Conservation (phyloP, 257 asterid species). For the Przewalskia tangutica region DNA sequence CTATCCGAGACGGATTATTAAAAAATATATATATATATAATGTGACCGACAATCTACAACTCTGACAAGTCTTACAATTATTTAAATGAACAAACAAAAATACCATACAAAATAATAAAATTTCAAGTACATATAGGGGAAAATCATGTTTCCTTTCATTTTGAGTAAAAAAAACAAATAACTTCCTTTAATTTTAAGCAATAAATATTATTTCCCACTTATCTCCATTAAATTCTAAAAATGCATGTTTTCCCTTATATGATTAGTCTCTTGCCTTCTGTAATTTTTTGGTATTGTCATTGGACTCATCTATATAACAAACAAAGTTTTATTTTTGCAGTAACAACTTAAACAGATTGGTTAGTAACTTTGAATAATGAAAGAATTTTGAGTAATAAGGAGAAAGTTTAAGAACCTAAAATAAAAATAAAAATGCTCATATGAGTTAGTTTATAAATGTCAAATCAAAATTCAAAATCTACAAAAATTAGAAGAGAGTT, state of each 20-base stretch:
- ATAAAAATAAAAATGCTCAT: neutral
- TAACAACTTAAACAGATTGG: too few species aligned
- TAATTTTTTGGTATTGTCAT: neutral
- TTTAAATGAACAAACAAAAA: neutral
- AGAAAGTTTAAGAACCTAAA: neutral
- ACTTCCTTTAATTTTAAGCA: neutral
- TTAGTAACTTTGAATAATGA: neutral
- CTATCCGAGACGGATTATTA: too few species aligned
- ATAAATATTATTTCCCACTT: neutral
- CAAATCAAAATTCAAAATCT: neutral
- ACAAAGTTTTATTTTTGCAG: too few species aligned
- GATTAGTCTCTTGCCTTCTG: neutral
- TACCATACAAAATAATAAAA: neutral
- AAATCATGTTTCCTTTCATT: neutral
- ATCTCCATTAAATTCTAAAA: neutral
- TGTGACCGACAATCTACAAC: neutral
- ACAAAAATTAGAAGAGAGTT: neutral
- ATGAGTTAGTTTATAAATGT: neutral
- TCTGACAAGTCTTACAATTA: neutral
- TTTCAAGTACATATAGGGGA: too few species aligned
- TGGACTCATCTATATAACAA: too few species aligned
- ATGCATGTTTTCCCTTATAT: neutral
- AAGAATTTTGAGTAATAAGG: neutral
- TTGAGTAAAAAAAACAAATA: neutral
- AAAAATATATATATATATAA: too few species aligned